Evolutionary conservation across 140 eudicot species (phyloP).

Genomic region (Erigeron philadelphicus): DNA sequence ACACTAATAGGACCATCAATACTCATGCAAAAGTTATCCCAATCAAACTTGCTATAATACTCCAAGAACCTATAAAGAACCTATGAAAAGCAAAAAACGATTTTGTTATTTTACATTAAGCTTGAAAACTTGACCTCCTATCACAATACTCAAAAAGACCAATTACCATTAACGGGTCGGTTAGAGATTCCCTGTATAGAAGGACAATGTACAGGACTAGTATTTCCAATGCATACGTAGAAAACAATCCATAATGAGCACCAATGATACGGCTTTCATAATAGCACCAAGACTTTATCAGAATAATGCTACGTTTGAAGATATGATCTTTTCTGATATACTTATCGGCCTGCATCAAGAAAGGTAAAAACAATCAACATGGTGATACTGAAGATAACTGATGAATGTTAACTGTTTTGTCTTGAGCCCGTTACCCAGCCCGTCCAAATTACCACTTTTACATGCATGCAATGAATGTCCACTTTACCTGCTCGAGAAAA

Average conservation of each 20-base stretch:
- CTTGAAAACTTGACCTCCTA: background rate
- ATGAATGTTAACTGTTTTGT: too few relatives aligned
- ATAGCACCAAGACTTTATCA: conserved; percentile 57
- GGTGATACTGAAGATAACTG: background rate
- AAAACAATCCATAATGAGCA: conserved; percentile 41
- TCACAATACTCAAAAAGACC: background rate
- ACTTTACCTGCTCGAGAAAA: conserved; percentile 77
- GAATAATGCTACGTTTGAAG: conserved; percentile 49
- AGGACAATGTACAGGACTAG: conserved; percentile 46
- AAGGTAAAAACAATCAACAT: background rate
- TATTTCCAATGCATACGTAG: conserved; percentile 56
- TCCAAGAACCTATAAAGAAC: conserved; percentile 51
- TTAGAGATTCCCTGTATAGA: conserved; percentile 34
- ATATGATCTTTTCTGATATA: conserved; percentile 44
- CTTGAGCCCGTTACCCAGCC: too few relatives aligned
- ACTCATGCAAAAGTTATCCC: conserved; percentile 43
- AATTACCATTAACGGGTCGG: conserved; percentile 48
- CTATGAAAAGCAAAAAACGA: conserved; percentile 22
- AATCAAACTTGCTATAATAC: conserved; percentile 50
- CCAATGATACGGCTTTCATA: conserved; percentile 54
- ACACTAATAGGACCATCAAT: conserved; percentile 39
- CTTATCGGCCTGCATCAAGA: conserved; percentile 43
- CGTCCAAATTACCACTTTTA: too few relatives aligned
- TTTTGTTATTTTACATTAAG: background rate
- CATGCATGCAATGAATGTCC: too few relatives aligned